These are phyloP conservation scores for Baorangia bicolor DNA, from an alignment of 768 basidiomycete species.

Conservation along the genomic window DNA sequence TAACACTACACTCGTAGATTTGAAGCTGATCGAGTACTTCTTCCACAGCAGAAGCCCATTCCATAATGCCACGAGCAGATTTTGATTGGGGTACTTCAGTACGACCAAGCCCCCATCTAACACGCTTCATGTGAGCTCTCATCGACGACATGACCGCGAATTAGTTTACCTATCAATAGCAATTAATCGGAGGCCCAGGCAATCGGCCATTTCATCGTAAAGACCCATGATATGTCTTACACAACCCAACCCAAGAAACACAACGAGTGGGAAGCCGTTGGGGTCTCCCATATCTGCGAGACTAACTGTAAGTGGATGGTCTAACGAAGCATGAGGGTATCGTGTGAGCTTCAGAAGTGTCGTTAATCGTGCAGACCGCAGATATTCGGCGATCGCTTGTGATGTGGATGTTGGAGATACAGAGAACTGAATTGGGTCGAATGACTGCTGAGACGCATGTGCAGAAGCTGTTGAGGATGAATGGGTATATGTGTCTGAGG, in stretches of 20 bases:
- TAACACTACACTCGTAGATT: conserved; percentile 78
- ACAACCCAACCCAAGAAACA: conserved; percentile 92
- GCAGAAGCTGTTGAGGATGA: conserved; percentile 41
- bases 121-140: conserved; percentile 12
- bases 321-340: conserved; percentile 74
- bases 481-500: conserved; percentile 56
- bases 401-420: conserved; percentile 56
- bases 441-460: conserved; percentile 23
- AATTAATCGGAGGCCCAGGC: conserved; percentile 82
- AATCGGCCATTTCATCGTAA: conserved; percentile 95
- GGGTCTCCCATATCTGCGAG: conserved; percentile 90
- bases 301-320: conserved; percentile 78
- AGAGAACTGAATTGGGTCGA: conserved; percentile 30
- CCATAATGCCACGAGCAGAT: conserved; percentile 75
- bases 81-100: conserved; percentile 68
- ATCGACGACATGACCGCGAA: background rate
- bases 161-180: conserved; percentile 81
- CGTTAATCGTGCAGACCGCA: conserved; percentile 84
- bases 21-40: conserved; percentile 82
- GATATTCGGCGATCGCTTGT: conserved; percentile 80
- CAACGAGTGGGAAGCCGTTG: conserved; percentile 82
- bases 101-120: conserved; percentile 89
- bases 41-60: conserved; percentile 90
- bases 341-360: conserved; percentile 77
- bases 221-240: conserved; percentile 93